phyloP scores from a whole-genome alignment of 345 rosid genomes.

The Citropsis articulata region DNA sequence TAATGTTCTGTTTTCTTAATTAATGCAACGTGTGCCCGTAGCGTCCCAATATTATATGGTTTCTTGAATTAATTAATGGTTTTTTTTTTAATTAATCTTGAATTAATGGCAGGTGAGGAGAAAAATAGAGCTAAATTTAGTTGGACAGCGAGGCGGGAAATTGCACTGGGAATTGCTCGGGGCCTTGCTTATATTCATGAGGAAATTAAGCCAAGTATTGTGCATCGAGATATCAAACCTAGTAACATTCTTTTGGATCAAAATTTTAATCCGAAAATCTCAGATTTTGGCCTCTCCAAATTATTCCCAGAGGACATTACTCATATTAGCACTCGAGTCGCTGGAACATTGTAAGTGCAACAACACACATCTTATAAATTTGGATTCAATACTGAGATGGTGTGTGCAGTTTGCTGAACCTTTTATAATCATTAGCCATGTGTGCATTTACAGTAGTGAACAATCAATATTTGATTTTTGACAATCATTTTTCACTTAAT shows the following conservation, averaged over 20 bases:
- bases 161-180: conserved; percentile 29
- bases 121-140: conserved; percentile 21
- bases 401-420: no score
- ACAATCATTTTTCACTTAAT: no score
- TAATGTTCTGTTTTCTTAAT: no score
- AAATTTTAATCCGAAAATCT: conserved; percentile 34
- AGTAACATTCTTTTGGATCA: conserved; percentile 44
- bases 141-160: conserved; percentile 30
- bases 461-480: no score
- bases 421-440: no score
- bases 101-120: conserved; percentile 19
- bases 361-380: no score
- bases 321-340: conserved; percentile 34
- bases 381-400: no score
- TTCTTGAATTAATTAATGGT: not conserved
- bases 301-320: conserved; percentile 23
- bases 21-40: no score
- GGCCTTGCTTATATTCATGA: conserved; percentile 44
- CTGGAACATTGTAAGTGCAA: conserved; percentile 43
- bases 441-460: no score
- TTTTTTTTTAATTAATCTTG: not conserved
- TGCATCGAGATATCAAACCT: conserved; percentile 45
- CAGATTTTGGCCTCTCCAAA: conserved; percentile 45
- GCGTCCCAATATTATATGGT: no score
- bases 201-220: conserved; percentile 31